Base-by-base conservation (phyloP, 768 basidiomycete species). In the Russula compacta region DNA sequence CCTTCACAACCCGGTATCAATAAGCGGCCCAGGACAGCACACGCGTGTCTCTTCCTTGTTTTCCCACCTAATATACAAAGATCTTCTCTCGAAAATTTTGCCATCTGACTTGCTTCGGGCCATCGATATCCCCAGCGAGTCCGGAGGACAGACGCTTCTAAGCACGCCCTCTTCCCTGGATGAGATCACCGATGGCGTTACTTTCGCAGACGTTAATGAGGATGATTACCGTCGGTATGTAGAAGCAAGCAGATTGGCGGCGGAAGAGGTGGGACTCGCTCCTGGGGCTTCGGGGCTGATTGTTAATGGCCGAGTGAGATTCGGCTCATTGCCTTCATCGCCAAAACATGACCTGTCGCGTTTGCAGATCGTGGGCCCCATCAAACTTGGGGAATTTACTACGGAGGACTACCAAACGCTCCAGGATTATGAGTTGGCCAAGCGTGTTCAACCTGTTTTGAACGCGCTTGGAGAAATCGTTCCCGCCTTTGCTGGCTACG, bases 231-330 rank as follows among this genome's bases (percentile, higher is more conserved):
- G 59, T 36, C 66, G 71, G n/a, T 87, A 76, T 64, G 68, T 81
- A 12, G 76, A 71, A 51, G 70, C 77, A 0, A 76, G 79, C 60
- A 75, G 76, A 38, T 68, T 82, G 21, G 67, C 90, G 14, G 76
- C 77, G 2, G 75, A 82, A 32, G 79, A 81, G 54, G 66, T 92
- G 3, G 78, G 79, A n/a, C 67, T 94, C 32, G 66, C 70, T 14
- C 80, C 85, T 1, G 87, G 86, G 0, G 73, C 85, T 59, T 76
- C 76, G 21, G 89, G 80, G 0, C 60, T 98, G 40, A 62, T 95
- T 39, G 75, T 90, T 54, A 97, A 97, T 66, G 95, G 95, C 29
- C 78, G 95, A 36, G 92, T 95, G 69, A 70, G 87, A 75, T 10
- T 8, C 15, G 60, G 2, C 17, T 24, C 9, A 19, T 29, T 10